Evolutionary conservation across 1,139 yeast species (phyloP), one percentile per base, ranked within the genome.

Genomic region (Zygosaccharomyces pseudobailii): DNA sequence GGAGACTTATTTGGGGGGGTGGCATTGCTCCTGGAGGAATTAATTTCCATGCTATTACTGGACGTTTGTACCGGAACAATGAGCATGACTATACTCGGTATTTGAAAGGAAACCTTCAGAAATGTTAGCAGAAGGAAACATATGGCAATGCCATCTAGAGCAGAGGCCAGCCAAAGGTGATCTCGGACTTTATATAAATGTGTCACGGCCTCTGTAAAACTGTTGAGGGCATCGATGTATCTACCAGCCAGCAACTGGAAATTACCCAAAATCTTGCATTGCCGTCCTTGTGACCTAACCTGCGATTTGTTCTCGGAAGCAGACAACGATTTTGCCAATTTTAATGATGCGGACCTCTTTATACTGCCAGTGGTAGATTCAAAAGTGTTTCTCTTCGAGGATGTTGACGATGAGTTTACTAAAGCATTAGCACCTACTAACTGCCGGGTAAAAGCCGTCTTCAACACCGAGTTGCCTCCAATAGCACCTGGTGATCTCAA

Each of bases 91-190:
- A 73, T 61, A 1, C 71, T 73, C 1, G 92, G 90, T 33, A 88
- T 67, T 45, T 80, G 82, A 51, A 77, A 81, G 0, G 85, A 75
- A 0, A 76, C 71, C 27, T 80, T 81, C 17, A 84, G 65, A 55
- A 75, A 81, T 10, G 83, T 74, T 38, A 87, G 70, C 45, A 89
- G 66, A 6, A 85, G 67, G 36, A 85, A 66, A 53, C 87, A 77
- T 1, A 87, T 79, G 0, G 85, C 85, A 8, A 89, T 70, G 0
- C 94, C 89, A 58, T 89, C 97, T 20, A 90, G 63, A 0, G 96
- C 82, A 37, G 92, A 84, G 0, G 84, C 97, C 24, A 87, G 73
- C 98, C 98, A 92, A 20, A 92, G 70, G 58, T 78, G 78, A 64
- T 92, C 98, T 43, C 82, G 82, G 1, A 83, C 73, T 30, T 79